Evolutionary conservation across 257 asterid genomes (phyloP), one percentile per base, ranked within the genome.

Genomic region (Gentiana straminea): DNA sequence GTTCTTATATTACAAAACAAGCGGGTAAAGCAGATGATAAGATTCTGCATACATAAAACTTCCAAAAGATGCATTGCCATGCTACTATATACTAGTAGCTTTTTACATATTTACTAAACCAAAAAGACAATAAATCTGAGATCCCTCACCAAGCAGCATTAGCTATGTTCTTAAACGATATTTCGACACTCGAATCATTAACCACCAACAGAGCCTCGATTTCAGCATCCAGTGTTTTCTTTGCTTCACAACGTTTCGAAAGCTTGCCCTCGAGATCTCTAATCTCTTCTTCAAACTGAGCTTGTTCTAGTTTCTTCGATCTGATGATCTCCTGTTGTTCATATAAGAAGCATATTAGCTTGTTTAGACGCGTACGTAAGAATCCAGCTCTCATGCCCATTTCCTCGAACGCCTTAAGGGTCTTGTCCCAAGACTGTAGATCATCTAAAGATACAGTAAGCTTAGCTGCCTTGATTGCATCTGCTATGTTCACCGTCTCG

Each of bases 381-480:
- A 81, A 86, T 34, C 86, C 86, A 13, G 77, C 88, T 0, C 13
- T 24, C 94, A 81, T 81, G 9, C 95, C 95, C 43, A 84, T 69
- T 65, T 65, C 79, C 64, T 76, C 84, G 1, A 84, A 86, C 6
- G 78, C 76, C 66, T 79, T 73, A 3, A 84, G 67, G 5, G 88
- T 83, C 56, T 52, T 76, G 51, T 76, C 86, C 91, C 84, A 81
- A 15, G 70, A 60, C 5, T 69, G 73, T 51, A 86, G 67, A 34
- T 45, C 37, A 3, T 67, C 67, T 33, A 5, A 35, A 36, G 80
- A 62, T 0, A 75, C 64, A 11, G 69, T 64, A 33, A 73, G 51
- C 57, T 47, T 66, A 15, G 76, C 66, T 1, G 81, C 79, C 61
- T 69, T 75, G 15, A 81, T 72, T 24, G 82, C 79, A 54, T 86